Base-by-base conservation (phyloP, 2,329 filamentous ascomycete species). In the Sclerotinia borealis region DNA sequence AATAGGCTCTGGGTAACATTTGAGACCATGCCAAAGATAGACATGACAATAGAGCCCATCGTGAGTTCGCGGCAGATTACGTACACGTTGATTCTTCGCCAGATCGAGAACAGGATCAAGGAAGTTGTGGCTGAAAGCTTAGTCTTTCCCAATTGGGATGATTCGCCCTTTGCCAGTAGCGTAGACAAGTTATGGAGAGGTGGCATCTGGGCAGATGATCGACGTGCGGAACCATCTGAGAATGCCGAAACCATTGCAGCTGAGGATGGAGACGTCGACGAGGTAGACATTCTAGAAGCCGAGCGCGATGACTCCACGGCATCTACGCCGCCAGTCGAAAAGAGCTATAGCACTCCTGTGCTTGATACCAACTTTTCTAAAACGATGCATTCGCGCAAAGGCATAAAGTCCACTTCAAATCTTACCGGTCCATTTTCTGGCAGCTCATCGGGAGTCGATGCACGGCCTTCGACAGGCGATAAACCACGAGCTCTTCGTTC, bases 1-100 rank as follows among this genome's bases (percentile, higher is more conserved):
- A 99, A 99, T 75, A 86, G 95, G 47, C 76, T 96, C n/a, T 99
- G 95, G 95, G 85, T 98, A 69, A 89, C 92, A 0, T 99, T 99
- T 73, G 91, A 96, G 74, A 86, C 86, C n/a, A 91, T 92, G 82
- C 95, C 95, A 22, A 93, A 93, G 73, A 89, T 99, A 79, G 92
- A 96, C 66, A 87, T 97, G 81, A 86, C 86, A n/a, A 91, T 98
- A 49, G 92, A 98, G 74, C 95, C 95, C 4, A 93, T 99, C 69
- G 92, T 99, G 58, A 96, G 93, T 77, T 90, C 92, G 17, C 86
- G 93, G 64, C 93, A 98, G 74, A 96, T 99, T 68, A 98, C 95
- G 0, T 98, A 96, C 75, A 91, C 89, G 1, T 84, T 96, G 64
- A 95, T 99, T 62, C 82, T 98, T 15, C 86, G 92, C 56, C 91